Conservation (phyloP, 805 yeast genomes). For the Yarrowia sp. region DNA sequence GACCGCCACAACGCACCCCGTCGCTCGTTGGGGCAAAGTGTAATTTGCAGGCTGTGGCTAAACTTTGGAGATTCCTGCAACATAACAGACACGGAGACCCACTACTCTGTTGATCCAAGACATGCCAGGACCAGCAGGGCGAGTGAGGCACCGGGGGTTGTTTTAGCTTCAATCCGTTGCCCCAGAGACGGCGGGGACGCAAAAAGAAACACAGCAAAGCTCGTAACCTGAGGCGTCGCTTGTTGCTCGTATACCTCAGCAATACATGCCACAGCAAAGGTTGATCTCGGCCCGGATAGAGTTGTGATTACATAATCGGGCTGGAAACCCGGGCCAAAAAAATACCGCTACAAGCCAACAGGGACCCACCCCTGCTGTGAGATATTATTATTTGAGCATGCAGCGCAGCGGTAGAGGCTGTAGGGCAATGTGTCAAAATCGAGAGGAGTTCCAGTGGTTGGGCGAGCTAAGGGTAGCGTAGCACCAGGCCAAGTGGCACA, state of each 20-base stretch:
- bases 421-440: too few relatives aligned
- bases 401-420: too few relatives aligned
- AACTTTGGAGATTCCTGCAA: conserved; percentile 13
- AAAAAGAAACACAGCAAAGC: neutral
- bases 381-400: too few relatives aligned
- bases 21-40: conserved; percentile 5
- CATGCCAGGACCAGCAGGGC: neutral
- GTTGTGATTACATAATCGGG: too few relatives aligned
- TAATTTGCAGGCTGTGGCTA: conserved; percentile 24
- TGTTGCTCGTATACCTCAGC: neutral
- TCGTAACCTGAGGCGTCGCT: too few relatives aligned
- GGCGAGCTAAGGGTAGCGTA: too few relatives aligned
- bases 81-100: neutral
- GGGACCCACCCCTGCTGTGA: too few relatives aligned
- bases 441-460: too few relatives aligned
- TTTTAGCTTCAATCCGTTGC: neutral
- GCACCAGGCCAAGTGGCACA: too few relatives aligned
- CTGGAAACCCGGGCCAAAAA: too few relatives aligned
- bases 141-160: neutral
- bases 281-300: too few relatives aligned
- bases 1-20: neutral
- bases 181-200: neutral
- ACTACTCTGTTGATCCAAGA: neutral
- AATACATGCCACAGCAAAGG: conserved; percentile 11
- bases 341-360: too few relatives aligned